A percentile compares a stretch with the other conserved stretches of the same genome.
Conservation (phyloP, 2,329 filamentous ascomycete genomes). For the Talaromyces sp. region DNA sequence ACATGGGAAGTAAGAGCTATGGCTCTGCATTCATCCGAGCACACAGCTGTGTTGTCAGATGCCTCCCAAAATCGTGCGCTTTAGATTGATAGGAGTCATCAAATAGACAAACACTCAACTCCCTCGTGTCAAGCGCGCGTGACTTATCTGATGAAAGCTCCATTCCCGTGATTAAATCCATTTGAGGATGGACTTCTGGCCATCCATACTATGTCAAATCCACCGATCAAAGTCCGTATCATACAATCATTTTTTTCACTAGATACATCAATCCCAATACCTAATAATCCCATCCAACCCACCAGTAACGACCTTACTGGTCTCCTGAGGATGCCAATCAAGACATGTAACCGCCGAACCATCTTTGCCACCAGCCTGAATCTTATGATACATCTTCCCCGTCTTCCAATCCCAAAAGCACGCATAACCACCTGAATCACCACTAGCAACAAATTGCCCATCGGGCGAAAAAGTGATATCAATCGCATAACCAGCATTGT, state of each 20-base stretch:
- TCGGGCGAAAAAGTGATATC: slow-evolving; percentile 86
- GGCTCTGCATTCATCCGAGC: background rate
- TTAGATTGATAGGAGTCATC: background rate
- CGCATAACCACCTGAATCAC: slow-evolving; percentile 82
- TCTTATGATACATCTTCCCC: slow-evolving; percentile 97
- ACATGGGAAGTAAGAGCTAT: background rate
- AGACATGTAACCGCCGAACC: slow-evolving; percentile 80
- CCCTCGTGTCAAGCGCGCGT: background rate
- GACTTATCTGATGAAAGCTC: background rate
- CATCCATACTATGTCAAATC: background rate
- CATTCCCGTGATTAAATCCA: too few species aligned
- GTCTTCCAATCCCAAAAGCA: slow-evolving; percentile 99
- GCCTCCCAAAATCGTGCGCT: too few species aligned
- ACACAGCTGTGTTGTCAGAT: too few species aligned
- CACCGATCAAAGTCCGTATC: background rate
- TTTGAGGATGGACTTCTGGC: too few species aligned
- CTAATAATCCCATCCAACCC: slow-evolving; percentile 84
- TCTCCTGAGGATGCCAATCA: slow-evolving; percentile 97
- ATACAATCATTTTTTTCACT: background rate
- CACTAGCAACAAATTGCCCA: slow-evolving; percentile 82
- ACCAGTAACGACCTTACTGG: slow-evolving; percentile 85
- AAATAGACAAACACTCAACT: background rate
- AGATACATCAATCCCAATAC: slow-evolving; percentile 75
- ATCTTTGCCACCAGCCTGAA: slow-evolving; percentile 65
- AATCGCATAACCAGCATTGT: slow-evolving; percentile 89